Evolutionary conservation across 768 basidiomycete genomes (phyloP).

Genomic region (Suillus hirtellus): DNA sequence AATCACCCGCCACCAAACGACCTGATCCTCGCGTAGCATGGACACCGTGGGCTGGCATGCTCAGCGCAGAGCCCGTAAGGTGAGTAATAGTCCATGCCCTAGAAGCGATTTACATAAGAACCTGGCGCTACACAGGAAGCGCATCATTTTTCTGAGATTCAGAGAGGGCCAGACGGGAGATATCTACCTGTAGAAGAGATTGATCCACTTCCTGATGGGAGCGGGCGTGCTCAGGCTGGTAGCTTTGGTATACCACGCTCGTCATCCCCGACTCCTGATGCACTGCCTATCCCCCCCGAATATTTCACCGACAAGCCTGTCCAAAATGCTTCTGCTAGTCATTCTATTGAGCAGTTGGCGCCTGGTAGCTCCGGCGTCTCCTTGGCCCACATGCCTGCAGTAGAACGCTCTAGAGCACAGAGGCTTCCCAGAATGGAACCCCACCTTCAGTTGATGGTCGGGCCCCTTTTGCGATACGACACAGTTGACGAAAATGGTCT

Average conservation of each 20-base stretch:
- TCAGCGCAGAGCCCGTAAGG: constrained; percentile 59
- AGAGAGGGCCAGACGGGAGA: constrained; percentile 48
- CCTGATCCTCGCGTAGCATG: constrained; percentile 41
- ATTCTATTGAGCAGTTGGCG: constrained; percentile 9
- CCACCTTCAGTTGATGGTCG: constrained; percentile 88
- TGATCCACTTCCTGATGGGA: constrained; percentile 56
- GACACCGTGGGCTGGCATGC: constrained; percentile 81
- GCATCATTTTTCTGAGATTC: constrained; percentile 29
- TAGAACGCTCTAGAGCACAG: constrained; percentile 63
- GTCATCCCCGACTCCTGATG: constrained; percentile 37
- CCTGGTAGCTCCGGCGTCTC: constrained; percentile 28
- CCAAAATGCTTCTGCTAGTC: constrained; percentile 9
- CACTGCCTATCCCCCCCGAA: constrained; percentile 53
- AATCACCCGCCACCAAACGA: not conserved
- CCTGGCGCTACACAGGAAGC: constrained; percentile 28
- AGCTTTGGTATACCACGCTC: constrained; percentile 44
- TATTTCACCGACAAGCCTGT: constrained; percentile 27
- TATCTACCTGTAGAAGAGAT: constrained; percentile 59
- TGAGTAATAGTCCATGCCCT: constrained; percentile 23
- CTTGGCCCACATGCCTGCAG: constrained; percentile 54
- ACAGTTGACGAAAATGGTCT: constrained; percentile 75
- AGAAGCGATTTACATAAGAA: not conserved
- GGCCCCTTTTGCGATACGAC: constrained; percentile 87
- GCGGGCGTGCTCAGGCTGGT: constrained; percentile 46
- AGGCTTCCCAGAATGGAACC: constrained; percentile 73